Conservation (phyloP, 345 rosid genomes). For the Eucalyptus curtisii region DNA sequence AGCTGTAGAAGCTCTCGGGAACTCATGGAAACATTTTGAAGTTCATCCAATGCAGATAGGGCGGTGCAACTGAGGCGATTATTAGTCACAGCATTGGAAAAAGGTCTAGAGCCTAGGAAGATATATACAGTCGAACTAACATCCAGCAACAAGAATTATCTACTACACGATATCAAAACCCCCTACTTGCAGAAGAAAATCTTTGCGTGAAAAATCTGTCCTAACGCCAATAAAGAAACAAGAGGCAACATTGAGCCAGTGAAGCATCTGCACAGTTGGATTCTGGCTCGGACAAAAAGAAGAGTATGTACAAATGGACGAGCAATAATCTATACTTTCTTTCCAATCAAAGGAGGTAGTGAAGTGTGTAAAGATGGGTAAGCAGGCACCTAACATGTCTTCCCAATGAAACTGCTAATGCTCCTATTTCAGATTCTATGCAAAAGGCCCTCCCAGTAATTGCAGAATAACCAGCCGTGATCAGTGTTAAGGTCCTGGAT, state of each 20-base stretch:
- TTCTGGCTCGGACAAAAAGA: background rate
- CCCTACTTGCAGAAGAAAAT: background rate
- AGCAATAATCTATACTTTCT: background rate
- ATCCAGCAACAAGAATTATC: background rate
- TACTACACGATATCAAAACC: background rate
- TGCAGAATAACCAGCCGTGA: background rate
- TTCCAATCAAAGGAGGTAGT: background rate
- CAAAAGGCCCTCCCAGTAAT: background rate
- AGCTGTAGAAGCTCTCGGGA: background rate
- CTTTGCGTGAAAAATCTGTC: background rate
- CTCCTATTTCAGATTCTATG: background rate
- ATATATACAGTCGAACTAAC: background rate
- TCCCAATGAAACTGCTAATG: background rate
- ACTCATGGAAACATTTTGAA: background rate
- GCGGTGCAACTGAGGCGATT: background rate
- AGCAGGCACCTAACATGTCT: background rate
- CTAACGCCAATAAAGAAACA: background rate
- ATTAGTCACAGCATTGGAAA: background rate
- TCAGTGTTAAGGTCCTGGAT: background rate
- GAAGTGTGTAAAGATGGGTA: background rate
- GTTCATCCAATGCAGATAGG: background rate
- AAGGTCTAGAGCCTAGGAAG: background rate
- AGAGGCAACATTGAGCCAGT: background rate
- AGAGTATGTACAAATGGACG: background rate
- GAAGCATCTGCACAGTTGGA: background rate